Evolutionary conservation across 768 basidiomycete genomes (phyloP), one percentile per base, ranked within the genome.

Genomic region (Mycena pura): DNA sequence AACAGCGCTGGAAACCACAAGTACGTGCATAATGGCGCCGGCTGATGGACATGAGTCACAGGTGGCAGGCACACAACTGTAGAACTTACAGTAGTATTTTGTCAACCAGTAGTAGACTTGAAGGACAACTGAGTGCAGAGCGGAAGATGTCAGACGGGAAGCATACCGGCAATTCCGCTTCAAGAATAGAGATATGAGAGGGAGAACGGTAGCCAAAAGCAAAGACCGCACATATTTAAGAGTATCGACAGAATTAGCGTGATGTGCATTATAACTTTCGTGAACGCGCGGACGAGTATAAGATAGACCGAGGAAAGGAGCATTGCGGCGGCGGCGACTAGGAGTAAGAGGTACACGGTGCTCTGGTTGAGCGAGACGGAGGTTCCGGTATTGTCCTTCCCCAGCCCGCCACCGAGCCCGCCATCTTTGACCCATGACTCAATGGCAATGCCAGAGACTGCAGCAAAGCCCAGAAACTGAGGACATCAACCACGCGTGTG

Each of bases 401-500:
- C 91, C 17, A 92, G 73, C 6, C 91, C 90, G 40, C 91, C 92
- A 6, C 89, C 89, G 3, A 90, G 77, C 0, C 92, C 92, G 31
- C 85, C 87, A 56, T 81, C 71, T 7, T 80, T 78, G 34, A 87
- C 78, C 83, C 88, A 94, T 19, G 84, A 78, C 29, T 80, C 76
- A 27, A 94, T 75, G 2, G 83, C 84, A 21, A 92, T 80, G 1
- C 82, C 91, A 17, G 89, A 89, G 6, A 93, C 66, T 2, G 82
- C 88, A 14, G 80, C 84, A 69, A 88, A 93, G 2, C 88, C 92
- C 27, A 86, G 75, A 32, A 91, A 77, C 90, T 90, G 5, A 17
- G 19, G 54, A 22, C 22, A 43, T 55, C 17, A 39, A 36, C 25
- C n/a, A n/a, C n/a, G 17, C 21, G 31, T 13, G 38, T 32, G 27